Evolutionary conservation across 1,139 yeast species (phyloP).

Genomic region (Protomyces gravidus): DNA sequence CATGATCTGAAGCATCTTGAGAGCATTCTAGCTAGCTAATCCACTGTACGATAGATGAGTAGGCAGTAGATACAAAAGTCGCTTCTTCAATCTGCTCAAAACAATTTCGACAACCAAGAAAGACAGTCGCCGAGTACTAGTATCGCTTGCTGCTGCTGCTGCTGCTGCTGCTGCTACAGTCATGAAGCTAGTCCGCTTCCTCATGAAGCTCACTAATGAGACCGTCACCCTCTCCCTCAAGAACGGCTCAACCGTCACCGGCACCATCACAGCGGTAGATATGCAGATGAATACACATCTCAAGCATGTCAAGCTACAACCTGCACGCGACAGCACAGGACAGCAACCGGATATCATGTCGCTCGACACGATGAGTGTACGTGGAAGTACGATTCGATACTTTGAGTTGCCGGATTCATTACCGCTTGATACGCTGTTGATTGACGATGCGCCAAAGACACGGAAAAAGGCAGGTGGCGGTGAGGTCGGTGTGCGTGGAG

Average conservation of each 20-base stretch:
- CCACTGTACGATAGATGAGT: too few relatives aligned
- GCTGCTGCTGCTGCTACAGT: neutral
- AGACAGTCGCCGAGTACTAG: too few relatives aligned
- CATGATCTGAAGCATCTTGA: too few relatives aligned
- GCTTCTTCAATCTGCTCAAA: too few relatives aligned
- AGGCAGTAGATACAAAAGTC: too few relatives aligned
- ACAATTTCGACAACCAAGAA: too few relatives aligned
- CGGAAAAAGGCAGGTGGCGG: conserved; percentile 38
- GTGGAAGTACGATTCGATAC: conserved; percentile 88
- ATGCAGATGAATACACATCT: conserved; percentile 90
- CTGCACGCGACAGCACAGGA: conserved; percentile 44
- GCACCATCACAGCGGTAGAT: conserved; percentile 72
- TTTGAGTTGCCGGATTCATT: conserved; percentile 82
- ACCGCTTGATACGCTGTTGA: conserved; percentile 70
- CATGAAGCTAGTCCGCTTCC: conserved; percentile 44
- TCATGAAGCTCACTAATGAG: conserved; percentile 83
- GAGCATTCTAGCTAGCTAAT: too few relatives aligned
- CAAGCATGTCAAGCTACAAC: conserved; percentile 73
- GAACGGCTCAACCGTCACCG: conserved; percentile 71
- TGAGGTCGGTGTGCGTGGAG: conserved; percentile 34
- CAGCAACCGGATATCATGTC: conserved; percentile 58
- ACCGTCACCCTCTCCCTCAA: conserved; percentile 88
- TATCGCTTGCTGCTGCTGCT: too few relatives aligned
- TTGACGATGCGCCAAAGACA: conserved; percentile 53
- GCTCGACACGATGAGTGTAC: conserved; percentile 72